Percentiles rank a stretch among this genome's conserved stretches.
phyloP scores from a whole-genome alignment of 768 basidiomycete species.

The Naematelia encephala region DNA sequence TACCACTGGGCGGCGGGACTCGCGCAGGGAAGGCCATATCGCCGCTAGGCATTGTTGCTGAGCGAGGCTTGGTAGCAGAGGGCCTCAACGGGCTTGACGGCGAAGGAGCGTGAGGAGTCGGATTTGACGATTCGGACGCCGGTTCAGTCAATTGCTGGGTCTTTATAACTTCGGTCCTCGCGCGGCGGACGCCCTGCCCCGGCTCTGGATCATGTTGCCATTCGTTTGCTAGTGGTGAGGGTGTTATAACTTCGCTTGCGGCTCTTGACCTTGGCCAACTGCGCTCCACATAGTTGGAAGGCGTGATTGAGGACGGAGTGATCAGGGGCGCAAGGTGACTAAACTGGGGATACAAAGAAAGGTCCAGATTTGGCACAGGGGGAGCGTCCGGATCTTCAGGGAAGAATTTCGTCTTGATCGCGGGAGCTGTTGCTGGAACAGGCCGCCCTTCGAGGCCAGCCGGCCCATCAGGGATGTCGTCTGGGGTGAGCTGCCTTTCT shows the following conservation, averaged over 20 bases:
- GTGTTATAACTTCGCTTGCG: slow-evolving; percentile 42
- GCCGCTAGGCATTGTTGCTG: slow-evolving; percentile 37
- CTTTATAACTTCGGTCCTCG: slow-evolving; percentile 31
- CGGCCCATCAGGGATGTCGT: slow-evolving; percentile 7
- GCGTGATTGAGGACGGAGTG: slow-evolving; percentile 8
- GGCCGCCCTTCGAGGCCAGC: neutral
- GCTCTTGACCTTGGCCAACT: slow-evolving; percentile 25
- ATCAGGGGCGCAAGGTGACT: neutral
- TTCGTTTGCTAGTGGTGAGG: slow-evolving; percentile 44
- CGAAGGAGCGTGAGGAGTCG: slow-evolving; percentile 9
- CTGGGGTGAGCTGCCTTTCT: slow-evolving; percentile 11
- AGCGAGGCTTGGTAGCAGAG: slow-evolving; percentile 28
- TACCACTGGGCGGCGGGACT: neutral
- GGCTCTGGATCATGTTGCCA: slow-evolving; percentile 32
- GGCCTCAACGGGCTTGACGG: slow-evolving; percentile 8
- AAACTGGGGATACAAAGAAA: slow-evolving; percentile 8
- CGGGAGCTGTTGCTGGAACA: slow-evolving; percentile 34
- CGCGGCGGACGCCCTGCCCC: slow-evolving; percentile 23
- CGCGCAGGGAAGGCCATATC: neutral
- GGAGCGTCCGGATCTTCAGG: slow-evolving; percentile 13
- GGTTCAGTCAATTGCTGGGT: slow-evolving; percentile 11
- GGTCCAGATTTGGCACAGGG: slow-evolving; percentile 2
- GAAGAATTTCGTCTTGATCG: slow-evolving; percentile 40
- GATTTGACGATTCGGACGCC: neutral
- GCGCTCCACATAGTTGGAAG: slow-evolving; percentile 7